A percentile compares a stretch with the other conserved stretches of the same genome.
Evolutionary conservation across 495 filamentous ascomycete genomes (phyloP).

Genomic region (Tuber umbilicatum): DNA sequence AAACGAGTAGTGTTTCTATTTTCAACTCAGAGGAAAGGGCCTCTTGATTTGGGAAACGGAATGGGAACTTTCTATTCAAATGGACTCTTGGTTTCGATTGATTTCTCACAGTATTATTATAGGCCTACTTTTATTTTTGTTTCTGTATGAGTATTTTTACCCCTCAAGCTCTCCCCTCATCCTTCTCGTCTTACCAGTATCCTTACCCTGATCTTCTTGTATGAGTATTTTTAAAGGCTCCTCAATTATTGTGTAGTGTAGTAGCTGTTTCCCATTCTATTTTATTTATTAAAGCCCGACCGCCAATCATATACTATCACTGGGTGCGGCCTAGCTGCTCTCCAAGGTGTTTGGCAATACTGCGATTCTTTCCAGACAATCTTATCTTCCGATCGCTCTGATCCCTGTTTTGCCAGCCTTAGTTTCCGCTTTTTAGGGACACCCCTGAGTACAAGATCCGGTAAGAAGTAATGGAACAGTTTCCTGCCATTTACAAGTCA

Average conservation of each 20-base stretch:
- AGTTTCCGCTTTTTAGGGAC: neutral
- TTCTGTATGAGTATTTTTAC: neutral
- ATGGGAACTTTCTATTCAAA: too few relatives aligned
- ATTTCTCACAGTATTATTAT: neutral
- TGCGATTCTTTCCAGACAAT: neutral
- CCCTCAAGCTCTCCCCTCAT: neutral
- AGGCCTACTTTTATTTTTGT: neutral
- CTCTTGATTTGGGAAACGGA: too few relatives aligned
- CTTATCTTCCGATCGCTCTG: neutral
- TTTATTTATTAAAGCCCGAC: neutral
- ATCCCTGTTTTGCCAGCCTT: neutral
- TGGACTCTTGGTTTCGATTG: neutral
- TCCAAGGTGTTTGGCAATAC: neutral
- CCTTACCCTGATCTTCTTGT: too few relatives aligned
- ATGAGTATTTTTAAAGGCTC: too few relatives aligned
- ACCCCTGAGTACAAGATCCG: constrained; percentile 17
- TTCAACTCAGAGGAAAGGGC: too few relatives aligned
- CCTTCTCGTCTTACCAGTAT: neutral
- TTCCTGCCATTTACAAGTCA: too few relatives aligned
- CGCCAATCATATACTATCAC: neutral
- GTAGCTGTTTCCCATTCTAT: too few relatives aligned
- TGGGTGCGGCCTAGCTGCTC: neutral
- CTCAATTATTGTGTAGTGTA: too few relatives aligned
- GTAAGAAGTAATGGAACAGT: too few relatives aligned
- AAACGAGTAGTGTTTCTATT: too few relatives aligned